A percentile compares a stretch with the other conserved stretches of the same genome.
Evolutionary conservation across 805 yeast species (phyloP).

Genomic region (Nakazawaea wyomingensis): DNA sequence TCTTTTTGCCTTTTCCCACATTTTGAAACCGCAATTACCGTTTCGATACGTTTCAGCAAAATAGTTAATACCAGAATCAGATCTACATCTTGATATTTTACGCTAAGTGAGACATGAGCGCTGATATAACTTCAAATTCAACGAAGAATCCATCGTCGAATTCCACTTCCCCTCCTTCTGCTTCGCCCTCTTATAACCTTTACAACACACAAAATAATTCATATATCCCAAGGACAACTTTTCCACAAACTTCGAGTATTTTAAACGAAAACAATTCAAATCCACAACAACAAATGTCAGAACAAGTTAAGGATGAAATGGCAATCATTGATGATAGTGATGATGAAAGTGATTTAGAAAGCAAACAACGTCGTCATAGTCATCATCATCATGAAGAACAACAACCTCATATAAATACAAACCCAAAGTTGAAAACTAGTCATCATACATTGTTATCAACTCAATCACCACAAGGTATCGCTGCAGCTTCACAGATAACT

Average conservation of each 20-base stretch:
- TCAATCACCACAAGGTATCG: slow-evolving; percentile 81
- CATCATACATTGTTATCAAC: slow-evolving; percentile 47
- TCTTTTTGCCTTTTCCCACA: neutral
- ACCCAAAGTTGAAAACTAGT: neutral
- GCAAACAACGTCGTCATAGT: neutral
- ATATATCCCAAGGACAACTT: slow-evolving; percentile 5
- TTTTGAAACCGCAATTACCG: slow-evolving; percentile 4
- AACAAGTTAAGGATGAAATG: neutral
- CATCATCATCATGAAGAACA: neutral
- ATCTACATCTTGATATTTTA: too few species aligned
- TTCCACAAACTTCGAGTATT: neutral
- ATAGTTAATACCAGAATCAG: too few species aligned
- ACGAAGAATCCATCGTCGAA: neutral
- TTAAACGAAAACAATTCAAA: neutral
- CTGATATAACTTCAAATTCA: neutral
- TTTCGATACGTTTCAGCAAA: neutral
- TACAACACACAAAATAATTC: neutral
- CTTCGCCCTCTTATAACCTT: neutral
- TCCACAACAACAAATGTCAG: neutral
- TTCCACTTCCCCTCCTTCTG: neutral
- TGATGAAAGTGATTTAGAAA: slow-evolving; percentile 1
- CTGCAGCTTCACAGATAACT: slow-evolving; percentile 82
- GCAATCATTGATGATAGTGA: slow-evolving; percentile 5
- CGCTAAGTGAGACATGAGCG: neutral
- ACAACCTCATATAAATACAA: neutral